A percentile compares a stretch with the other conserved stretches of the same genome.
Conservation (phyloP, 2,329 filamentous ascomycete genomes). For the Cladophialophora yegresii region DNA sequence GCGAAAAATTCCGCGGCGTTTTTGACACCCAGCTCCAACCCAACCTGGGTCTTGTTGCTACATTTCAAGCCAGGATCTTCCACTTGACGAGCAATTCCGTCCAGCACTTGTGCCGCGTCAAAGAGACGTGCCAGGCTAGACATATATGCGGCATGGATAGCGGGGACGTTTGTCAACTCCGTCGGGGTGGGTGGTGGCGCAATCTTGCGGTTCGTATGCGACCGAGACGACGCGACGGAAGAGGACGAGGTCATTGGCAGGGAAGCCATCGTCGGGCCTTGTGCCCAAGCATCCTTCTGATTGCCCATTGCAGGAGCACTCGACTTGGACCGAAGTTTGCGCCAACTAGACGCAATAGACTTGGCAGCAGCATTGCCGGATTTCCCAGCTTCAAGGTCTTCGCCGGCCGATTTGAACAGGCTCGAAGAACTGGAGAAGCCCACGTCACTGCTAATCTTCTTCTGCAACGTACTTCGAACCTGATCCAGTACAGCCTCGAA, state of each 20-base stretch:
- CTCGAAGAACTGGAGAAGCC: constrained; percentile 73
- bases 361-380: constrained; percentile 68
- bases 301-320: constrained; percentile 48
- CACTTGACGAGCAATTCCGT: constrained; percentile 90
- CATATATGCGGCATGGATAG: constrained; percentile 79
- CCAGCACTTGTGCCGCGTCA: constrained; percentile 87
- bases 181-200: constrained; percentile 58
- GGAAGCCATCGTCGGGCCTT: constrained; percentile 68
- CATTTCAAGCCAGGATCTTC: constrained; percentile 91
- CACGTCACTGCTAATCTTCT: constrained; percentile 91
- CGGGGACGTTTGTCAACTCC: constrained; percentile 64
- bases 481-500: constrained; percentile 85
- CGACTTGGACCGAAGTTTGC: constrained; percentile 85
- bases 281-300: constrained; percentile 42
- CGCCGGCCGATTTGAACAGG: constrained; percentile 68
- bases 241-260: constrained; percentile 69
- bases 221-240: constrained; percentile 58
- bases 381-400: constrained; percentile 54
- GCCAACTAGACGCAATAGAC: constrained; percentile 80
- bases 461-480: constrained; percentile 71
- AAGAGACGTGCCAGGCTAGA: constrained; percentile 83
- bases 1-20: constrained; percentile 97
- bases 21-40: constrained; percentile 86
- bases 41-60: constrained; percentile 91
- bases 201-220: constrained; percentile 64